Base-by-base conservation (phyloP, 2,329 filamentous ascomycete genomes). In the Myriangium duriaei region DNA sequence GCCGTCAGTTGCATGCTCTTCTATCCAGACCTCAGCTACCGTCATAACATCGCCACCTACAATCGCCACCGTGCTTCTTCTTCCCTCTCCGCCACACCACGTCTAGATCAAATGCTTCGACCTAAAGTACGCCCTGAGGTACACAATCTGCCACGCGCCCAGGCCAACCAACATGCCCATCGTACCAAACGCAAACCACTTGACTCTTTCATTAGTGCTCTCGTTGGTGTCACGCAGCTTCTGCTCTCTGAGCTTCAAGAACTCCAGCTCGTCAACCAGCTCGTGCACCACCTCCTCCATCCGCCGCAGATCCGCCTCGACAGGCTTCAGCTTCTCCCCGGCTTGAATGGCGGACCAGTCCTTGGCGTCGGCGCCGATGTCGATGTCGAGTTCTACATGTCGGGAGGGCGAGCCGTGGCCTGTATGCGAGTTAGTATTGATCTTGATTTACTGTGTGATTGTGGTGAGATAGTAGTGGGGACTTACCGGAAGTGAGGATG, bases 141-240 rank as follows among this genome's bases (percentile, higher is more conserved):
- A 98, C 58, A 98, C 77, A 56, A 98, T 83, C 76, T 98, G 91
- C 91, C 91, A 98, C 30, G 69, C 86, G 61, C 91, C 93, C 51
- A 98, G 69, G 21, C 75, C 83, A 49, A 95, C 69, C 51, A 98
- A 67, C 69, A 95, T 79, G 45, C 85, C 81, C 66, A 94, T 96
- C 17, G 88, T 96, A 48, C 79, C 76, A 59, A 95, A 78, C 34
- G 88, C 88, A 63, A 98, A 98, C 86, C 85, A 96, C 71, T 96
- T 98, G 55, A 98, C 91, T 42, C 91, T 76, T 65, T 82, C 91
- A 66, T 98, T 98, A 49, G 91, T 98, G 71, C 88, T 96, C 79
- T 98, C 91, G 63, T 98, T 98, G 51, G 91, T 98, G 66, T 98
- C 88, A 59, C 91, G 74, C 52, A 98, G 73, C 69, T 85, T 93